Evolutionary conservation across 495 filamentous ascomycete genomes (phyloP).

Genomic region (Aspergillus taichungensis): DNA sequence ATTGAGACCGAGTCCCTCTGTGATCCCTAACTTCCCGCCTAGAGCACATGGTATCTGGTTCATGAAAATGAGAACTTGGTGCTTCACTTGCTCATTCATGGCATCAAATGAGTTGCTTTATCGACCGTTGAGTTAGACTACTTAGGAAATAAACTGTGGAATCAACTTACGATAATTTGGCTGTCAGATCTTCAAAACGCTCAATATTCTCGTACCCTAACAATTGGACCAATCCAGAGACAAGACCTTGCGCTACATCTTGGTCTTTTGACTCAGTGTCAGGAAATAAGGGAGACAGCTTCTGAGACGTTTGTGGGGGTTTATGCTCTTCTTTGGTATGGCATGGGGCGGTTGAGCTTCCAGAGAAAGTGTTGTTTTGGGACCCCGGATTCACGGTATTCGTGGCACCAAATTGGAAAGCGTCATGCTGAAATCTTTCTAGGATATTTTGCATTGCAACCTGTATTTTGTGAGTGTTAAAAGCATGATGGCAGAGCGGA

Average conservation of each 20-base stretch:
- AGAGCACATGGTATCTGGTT: constrained; percentile 38
- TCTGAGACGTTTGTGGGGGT: too few relatives aligned
- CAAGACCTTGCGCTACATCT: constrained; percentile 13
- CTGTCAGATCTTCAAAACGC: constrained; percentile 17
- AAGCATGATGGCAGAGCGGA: too few relatives aligned
- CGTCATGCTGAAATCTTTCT: not conserved
- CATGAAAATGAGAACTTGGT: constrained; percentile 25
- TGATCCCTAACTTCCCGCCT: constrained; percentile 16
- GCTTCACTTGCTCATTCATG: constrained; percentile 22
- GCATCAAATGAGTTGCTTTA: constrained; percentile 17
- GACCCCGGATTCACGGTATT: too few relatives aligned
- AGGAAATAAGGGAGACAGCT: not conserved
- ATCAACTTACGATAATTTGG: constrained; percentile 24
- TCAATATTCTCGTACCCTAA: constrained; percentile 10
- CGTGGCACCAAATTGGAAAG: too few relatives aligned
- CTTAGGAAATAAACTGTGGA: constrained; percentile 1
- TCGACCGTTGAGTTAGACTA: constrained; percentile 6
- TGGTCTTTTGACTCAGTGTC: not conserved
- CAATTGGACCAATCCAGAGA: constrained; percentile 9
- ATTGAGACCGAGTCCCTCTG: constrained; percentile 9
- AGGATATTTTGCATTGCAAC: constrained; percentile 13
- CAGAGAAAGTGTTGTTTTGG: not conserved
- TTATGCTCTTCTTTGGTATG: too few relatives aligned
- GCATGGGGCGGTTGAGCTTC: too few relatives aligned
- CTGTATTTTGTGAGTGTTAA: constrained; percentile 4